Base-by-base conservation (phyloP, 345 rosid species). In the Brassica rapa region DNA sequence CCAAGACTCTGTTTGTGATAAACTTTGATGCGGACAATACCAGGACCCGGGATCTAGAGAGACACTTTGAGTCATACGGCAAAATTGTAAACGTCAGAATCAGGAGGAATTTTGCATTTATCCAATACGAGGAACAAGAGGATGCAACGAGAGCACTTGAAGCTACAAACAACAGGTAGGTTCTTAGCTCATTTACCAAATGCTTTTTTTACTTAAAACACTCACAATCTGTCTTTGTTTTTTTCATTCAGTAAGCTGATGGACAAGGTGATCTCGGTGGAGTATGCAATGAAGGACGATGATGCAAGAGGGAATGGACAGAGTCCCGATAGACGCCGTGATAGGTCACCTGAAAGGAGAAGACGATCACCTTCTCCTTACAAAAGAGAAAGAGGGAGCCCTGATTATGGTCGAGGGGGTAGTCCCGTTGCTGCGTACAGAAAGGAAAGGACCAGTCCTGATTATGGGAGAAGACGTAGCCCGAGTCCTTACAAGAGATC, bases 31-130 rank as follows among this genome's bases (percentile, higher is more conserved):
- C 97, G 2, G 86, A 88, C 51, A 80, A 82, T 76, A 92, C 97
- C 5, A 91, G 92, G 81, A 90, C 92, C 25, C 87, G 91, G 85
- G 98, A 94, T 77, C 81, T 94, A 73, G 98, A 94, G 86, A 91
- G 87, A 84, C 98, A 92, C 82, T 94, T 92, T 75, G 97, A 94
- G 77, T 86, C 92, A 0, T 91, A 89, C 83, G 98, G 98, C 65
- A 94, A 88, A 86, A 92, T 92, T 9, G 84, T 82, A 56, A 94
- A 93, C 68, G 97, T 91, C 56, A 89, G 98, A 83, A 94, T 94
- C 78, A 88, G 98, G 79, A 89, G 98, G 82, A 94, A 94, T 83
- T 94, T 94, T 84, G 97, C 98, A 19, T 92, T 94, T 81, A 89
- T 94, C 73, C 97, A 91, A 68, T 94, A 87, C 73, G 98, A 94